Percentiles rank a stretch among this genome's conserved stretches.
Conservation (phyloP, 306 rosid genomes). For the Malus sieversii region DNA sequence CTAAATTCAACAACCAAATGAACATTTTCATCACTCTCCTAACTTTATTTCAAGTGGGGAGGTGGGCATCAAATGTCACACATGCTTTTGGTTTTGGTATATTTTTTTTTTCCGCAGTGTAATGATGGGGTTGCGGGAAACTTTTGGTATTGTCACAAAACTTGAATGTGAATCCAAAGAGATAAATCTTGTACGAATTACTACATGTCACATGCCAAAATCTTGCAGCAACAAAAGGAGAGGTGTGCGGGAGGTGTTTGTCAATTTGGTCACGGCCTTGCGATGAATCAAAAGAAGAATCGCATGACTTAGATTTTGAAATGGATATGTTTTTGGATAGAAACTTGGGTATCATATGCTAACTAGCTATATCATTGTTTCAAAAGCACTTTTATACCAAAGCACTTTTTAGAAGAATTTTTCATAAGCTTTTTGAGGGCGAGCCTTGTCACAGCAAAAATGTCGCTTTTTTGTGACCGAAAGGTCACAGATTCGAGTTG, state of each 20-base stretch:
- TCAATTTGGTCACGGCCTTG: constrained; percentile 40
- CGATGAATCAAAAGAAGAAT: constrained; percentile 26
- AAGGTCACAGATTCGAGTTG: too few relatives aligned
- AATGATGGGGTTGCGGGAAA: constrained; percentile 19
- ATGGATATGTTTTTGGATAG: constrained; percentile 33
- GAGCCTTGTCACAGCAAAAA: too few relatives aligned
- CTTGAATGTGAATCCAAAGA: constrained; percentile 24
- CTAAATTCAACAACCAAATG: background rate
- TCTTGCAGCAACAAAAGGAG: constrained; percentile 5
- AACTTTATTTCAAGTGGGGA: constrained; percentile 27
- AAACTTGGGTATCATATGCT: constrained; percentile 14
- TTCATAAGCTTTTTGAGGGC: background rate
- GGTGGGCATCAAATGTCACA: constrained; percentile 26
- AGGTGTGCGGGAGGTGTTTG: constrained; percentile 20
- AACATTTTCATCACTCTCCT: background rate
- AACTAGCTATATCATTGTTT: background rate
- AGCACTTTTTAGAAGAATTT: background rate
- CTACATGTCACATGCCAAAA: constrained; percentile 1
- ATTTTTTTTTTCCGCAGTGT: background rate
- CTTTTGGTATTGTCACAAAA: constrained; percentile 20
- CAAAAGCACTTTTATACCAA: background rate
- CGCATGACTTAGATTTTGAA: constrained; percentile 23
- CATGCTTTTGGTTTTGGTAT: constrained; percentile 10
- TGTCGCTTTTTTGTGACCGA: too few relatives aligned
- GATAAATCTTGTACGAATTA: constrained; percentile 4